Percentiles rank a stretch among this genome's conserved stretches.
Evolutionary conservation across 208 protist genomes (phyloP).

Genomic region (Trypanosoma avium): DNA sequence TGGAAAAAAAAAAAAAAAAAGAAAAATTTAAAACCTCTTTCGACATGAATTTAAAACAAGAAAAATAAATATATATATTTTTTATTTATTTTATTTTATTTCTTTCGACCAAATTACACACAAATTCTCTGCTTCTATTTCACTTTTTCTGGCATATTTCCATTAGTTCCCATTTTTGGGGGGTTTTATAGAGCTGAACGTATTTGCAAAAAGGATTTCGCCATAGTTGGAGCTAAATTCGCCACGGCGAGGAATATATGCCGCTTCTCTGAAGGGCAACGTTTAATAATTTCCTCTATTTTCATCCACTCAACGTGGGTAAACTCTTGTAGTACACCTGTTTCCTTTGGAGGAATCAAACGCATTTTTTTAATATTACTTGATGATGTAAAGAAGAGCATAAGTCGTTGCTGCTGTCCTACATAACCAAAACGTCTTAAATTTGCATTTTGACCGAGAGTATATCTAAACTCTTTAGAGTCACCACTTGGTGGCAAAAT

Average conservation of each 20-base stretch:
- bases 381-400: slow-evolving; percentile 65
- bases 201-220: slow-evolving; percentile 34
- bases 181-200: slow-evolving; percentile 6
- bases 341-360: slow-evolving; percentile 51
- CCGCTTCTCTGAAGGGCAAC: slow-evolving; percentile 43
- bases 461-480: slow-evolving; percentile 65
- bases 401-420: slow-evolving; percentile 75
- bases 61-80: too few relatives aligned
- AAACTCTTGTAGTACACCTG: slow-evolving; percentile 32
- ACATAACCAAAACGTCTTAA: slow-evolving; percentile 62
- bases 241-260: slow-evolving; percentile 64
- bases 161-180: too few relatives aligned
- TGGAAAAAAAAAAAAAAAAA: slow-evolving; percentile 1
- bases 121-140: too few relatives aligned
- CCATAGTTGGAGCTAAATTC: slow-evolving; percentile 38
- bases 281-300: slow-evolving; percentile 22
- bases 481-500: slow-evolving; percentile 62
- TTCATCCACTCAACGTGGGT: slow-evolving; percentile 28
- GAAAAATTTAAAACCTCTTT: too few relatives aligned
- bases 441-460: slow-evolving; percentile 45
- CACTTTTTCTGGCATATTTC: too few relatives aligned
- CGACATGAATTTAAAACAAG: too few relatives aligned
- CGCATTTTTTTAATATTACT: slow-evolving; percentile 49
- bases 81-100: too few relatives aligned
- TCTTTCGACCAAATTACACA: too few relatives aligned